phyloP scores from a whole-genome alignment of 352 stramenopile genomes.

The Phytophthora idaei region DNA sequence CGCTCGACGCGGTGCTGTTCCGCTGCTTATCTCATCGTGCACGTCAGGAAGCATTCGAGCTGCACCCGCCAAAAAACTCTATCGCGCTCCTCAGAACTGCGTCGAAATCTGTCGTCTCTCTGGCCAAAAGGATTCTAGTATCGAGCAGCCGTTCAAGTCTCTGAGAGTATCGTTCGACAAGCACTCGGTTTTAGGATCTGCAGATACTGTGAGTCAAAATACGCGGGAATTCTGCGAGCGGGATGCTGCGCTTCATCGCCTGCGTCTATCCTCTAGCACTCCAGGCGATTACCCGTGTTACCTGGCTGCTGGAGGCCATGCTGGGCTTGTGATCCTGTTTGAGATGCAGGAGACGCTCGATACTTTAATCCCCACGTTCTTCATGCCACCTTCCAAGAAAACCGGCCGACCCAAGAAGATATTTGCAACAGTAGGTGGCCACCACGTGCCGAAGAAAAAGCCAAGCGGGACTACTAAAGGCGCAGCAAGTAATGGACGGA shows the following conservation, averaged over 20 bases:
- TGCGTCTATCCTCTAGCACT: slow-evolving; percentile 56
- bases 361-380: slow-evolving; percentile 57
- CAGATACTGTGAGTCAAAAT: slow-evolving; percentile 44
- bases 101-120: slow-evolving; percentile 73
- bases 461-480: slow-evolving; percentile 13
- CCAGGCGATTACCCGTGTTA: slow-evolving; percentile 60
- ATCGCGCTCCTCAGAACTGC: slow-evolving; percentile 64
- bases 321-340: slow-evolving; percentile 74
- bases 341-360: slow-evolving; percentile 71
- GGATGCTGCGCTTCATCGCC: slow-evolving; percentile 75
- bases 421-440: slow-evolving; percentile 26
- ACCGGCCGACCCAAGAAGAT: slow-evolving; percentile 59
- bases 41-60: slow-evolving; percentile 70
- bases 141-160: slow-evolving; percentile 65
- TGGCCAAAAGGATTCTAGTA: slow-evolving; percentile 53
- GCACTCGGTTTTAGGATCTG: slow-evolving; percentile 47
- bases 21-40: slow-evolving; percentile 70
- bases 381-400: slow-evolving; percentile 55
- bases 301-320: slow-evolving; percentile 67
- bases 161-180: slow-evolving; percentile 58
- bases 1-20: slow-evolving; percentile 44
- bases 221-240: slow-evolving; percentile 77
- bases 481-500: slow-evolving; percentile 17
- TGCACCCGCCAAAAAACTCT: slow-evolving; percentile 69
- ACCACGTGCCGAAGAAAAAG: slow-evolving; percentile 22